Evolutionary conservation across 495 filamentous ascomycete species (phyloP), one percentile per base, ranked within the genome.

Genomic region (Haplographium delicatum): DNA sequence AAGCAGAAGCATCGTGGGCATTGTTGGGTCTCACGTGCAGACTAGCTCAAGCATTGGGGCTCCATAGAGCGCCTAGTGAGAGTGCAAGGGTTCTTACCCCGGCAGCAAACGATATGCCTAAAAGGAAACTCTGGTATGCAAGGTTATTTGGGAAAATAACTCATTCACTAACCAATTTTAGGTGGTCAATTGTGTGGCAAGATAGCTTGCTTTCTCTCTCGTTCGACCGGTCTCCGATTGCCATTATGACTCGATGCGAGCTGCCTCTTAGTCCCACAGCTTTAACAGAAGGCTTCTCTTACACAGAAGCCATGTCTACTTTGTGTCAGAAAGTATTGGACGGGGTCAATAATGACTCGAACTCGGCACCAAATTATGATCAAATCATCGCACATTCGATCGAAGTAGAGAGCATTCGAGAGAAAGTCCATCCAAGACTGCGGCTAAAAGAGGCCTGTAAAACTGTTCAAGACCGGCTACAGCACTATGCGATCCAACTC

Each of bases 121-220:
- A 35, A 54, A 67, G 39, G 73, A 73, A 56, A 68, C 73, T 55
- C 65, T 71, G 59, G 59, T 57, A 46, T 39, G 34, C 44, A 4
- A 6, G 18, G 4, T 42, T 74, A 9, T 4, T n/a, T 22, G 0
- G 25, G 6, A 2, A 5, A 19, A 20, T 28, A 34, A 11, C n/a
- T 25, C 7, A 38, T 22, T 11, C 18, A 7, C 48, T 20, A 50
- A 6, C 57, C 23, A 13, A 25, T 11, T 44, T 3, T 25, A 77
- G 74, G 74, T 80, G 76, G 76, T 76, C 73, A 9, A 74, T 74
- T 26, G 62, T 72, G 5, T 80, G 76, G 76, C 76, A 80, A 50
- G 76, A 80, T 53, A 75, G 72, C 2, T 56, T 80, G 20, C 72
- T 75, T 0, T 78, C 75, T 0, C 53, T 80, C 24, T 78, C 75